phyloP scores from a whole-genome alignment of 768 basidiomycete species.

The Pisolithus albus region DNA sequence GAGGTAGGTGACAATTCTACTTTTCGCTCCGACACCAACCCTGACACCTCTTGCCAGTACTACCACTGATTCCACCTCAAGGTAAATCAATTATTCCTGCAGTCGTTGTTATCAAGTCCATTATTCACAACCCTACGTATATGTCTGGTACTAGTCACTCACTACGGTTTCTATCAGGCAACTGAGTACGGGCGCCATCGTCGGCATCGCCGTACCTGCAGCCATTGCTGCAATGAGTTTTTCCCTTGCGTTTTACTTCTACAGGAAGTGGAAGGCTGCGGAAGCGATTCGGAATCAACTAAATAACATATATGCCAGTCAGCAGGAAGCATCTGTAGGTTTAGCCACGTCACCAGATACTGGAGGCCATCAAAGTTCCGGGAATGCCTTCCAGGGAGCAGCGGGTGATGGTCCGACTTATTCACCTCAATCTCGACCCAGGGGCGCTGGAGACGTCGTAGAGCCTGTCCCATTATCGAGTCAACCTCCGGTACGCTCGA shows the following conservation, averaged over 20 bases:
- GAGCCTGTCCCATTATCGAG: too few relatives aligned
- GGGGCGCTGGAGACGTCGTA: too few relatives aligned
- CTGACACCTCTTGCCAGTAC: background rate
- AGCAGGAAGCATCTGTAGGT: conserved; percentile 6
- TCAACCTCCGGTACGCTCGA: too few relatives aligned
- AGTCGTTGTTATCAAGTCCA: background rate
- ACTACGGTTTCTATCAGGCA: conserved; percentile 3
- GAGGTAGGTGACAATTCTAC: conserved; percentile 7
- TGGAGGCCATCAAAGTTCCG: background rate
- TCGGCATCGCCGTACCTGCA: conserved; percentile 14
- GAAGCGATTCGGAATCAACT: conserved; percentile 8
- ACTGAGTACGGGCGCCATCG: conserved; percentile 18
- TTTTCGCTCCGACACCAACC: background rate
- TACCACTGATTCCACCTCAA: too few relatives aligned
- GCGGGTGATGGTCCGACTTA: background rate
- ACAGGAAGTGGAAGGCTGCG: conserved; percentile 22
- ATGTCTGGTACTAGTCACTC: background rate
- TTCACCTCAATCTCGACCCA: too few relatives aligned
- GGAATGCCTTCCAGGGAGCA: too few relatives aligned
- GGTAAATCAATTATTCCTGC: too few relatives aligned
- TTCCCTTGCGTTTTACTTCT: conserved; percentile 18
- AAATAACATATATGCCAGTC: conserved; percentile 8
- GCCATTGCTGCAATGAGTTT: conserved; percentile 9
- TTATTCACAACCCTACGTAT: background rate
- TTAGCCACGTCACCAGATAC: conserved; percentile 15